These are phyloP conservation scores for Suillus weaverae DNA, from an alignment of 768 basidiomycete genomes.

Conservation along the genomic window DNA sequence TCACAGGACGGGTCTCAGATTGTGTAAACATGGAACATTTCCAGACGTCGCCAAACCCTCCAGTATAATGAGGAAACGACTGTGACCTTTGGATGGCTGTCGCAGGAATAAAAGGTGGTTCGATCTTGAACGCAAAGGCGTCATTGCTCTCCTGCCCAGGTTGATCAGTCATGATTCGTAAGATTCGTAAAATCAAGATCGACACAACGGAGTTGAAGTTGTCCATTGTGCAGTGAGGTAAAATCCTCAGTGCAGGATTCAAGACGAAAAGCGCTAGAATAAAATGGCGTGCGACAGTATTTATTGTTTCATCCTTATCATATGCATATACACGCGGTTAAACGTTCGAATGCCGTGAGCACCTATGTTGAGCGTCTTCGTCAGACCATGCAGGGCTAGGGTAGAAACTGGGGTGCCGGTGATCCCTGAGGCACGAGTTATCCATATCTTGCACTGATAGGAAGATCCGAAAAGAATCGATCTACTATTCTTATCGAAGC, in stretches of 20 bases:
- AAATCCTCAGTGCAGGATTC: not conserved
- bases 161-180: not conserved
- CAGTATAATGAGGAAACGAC: too few relatives aligned
- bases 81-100: not conserved
- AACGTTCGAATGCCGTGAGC: not conserved
- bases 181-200: not conserved
- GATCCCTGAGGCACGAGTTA: too few relatives aligned
- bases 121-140: not conserved
- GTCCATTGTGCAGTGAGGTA: not conserved
- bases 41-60: constrained; percentile 8
- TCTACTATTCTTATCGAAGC: too few relatives aligned
- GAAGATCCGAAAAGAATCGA: too few relatives aligned
- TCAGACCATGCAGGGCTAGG: not conserved
- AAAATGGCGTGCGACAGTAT: not conserved
- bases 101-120: not conserved
- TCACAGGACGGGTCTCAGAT: not conserved
- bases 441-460: too few relatives aligned
- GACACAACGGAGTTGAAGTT: not conserved
- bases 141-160: not conserved
- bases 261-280: not conserved
- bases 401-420: too few relatives aligned
- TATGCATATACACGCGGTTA: not conserved
- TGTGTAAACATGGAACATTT: constrained; percentile 2
- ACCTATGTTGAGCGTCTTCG: not conserved
- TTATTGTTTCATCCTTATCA: not conserved